Base-by-base conservation (phyloP, 768 basidiomycete species). In the Baorangia bicolor region DNA sequence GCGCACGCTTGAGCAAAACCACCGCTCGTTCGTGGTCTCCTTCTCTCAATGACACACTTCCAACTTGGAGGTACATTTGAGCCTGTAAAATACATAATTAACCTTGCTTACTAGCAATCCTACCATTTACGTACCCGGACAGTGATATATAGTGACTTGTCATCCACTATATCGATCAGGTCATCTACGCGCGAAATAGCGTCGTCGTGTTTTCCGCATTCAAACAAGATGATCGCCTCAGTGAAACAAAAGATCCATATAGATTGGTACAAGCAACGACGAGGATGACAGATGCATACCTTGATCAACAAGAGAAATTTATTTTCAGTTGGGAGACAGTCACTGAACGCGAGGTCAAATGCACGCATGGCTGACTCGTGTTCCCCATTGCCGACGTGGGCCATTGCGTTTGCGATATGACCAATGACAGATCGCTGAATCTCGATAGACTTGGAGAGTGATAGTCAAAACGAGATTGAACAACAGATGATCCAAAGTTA, bases 261-360 rank as follows among this genome's bases (percentile, higher is more conserved):
- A n/a, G n/a, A n/a, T n/a, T n/a, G 0, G 5, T 21, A 28, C 18
- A 21, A 30, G 11, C 2, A 35, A 1, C 1, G 0, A 23, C 0
- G 7, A 30, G 10, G 5, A n/a, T 18, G 1, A 40, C 11, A 2
- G 6, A 13, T 2, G 2, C 20, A 18, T 21, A 52, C 62, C 58
- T 61, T 64, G 27, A 64, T 48, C 0, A 57, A 30, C 16, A 64
- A 39, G 6, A 64, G 46, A 45, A 61, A 35, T 4, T 30, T 39
- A 14, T 23, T 54, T n/a, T 64, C 62, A 7, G 9, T 9, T 10
- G 38, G 2, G 12, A 23, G 28, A 12, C 31, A 21, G 0, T 55
- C 27, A 4, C 8, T 28, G 21, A 64, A 55, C 3, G 47, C 48
- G 13, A 61, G 58, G 33, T 64, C 58, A 25, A 63, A 57, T 13